Base-by-base conservation (phyloP, 2,329 filamentous ascomycete species). In the Phialophora macrospora region DNA sequence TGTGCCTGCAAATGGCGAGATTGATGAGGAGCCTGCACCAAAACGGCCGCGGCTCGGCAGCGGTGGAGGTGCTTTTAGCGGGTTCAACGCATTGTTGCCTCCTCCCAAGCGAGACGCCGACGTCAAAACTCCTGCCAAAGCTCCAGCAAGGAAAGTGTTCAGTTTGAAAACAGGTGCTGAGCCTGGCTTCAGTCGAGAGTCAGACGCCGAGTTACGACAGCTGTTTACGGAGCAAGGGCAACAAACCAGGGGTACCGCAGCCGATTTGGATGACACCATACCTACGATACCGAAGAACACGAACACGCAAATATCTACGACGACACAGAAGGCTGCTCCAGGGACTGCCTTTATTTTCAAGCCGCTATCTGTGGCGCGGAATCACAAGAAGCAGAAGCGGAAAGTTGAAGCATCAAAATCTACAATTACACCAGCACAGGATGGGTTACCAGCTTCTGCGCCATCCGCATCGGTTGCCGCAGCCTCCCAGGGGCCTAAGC, bases 331-430 rank as follows among this genome's bases (percentile, higher is more conserved):
- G 24, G 84, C 84, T 49, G 83, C 87, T 72, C 87, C 87, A 73
- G 91, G 90, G 22, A 95, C 93, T 72, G 87, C 92, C 12, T 86
- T 93, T 77, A 91, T 92, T 87, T 97, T 98, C 77, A 90, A 89
- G 75, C 94, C 94, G 3, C 81, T 97, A 44, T 97, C 93, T 0
- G 93, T 97, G 14, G 87, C 88, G 17, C 85, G 91, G 67, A 92
- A 90, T n/a, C 38, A 44, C 68, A 86, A 85, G 68, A 92, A 90
- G 79, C 92, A 89, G 79, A 88, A 85, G 73, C 51, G 52, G 77
- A 6, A 86, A 85, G 72, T 86, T 87, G 64, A 61, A 20, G 30
- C 48, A 4, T 17, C 52, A 12, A 67, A 58, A 52, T n/a, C 61
- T 28, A 30, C 56, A 7, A 41, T 32, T 28, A 24, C 48, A n/a